Conservation (phyloP, 768 basidiomycete species). For the Collybia nuda region DNA sequence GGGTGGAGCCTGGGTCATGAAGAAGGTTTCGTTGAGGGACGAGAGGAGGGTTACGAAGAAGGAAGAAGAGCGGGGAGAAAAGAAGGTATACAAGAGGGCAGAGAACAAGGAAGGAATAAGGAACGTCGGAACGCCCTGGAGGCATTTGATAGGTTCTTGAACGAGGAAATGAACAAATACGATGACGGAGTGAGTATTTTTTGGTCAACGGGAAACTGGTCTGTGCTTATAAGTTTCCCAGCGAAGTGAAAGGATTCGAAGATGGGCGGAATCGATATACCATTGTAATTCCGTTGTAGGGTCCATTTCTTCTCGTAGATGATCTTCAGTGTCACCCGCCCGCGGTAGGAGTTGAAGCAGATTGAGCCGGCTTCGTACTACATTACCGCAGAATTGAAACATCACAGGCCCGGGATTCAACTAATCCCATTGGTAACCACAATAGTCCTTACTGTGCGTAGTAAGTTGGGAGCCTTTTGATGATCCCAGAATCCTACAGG, state of each 20-base stretch:
- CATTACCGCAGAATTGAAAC: no score
- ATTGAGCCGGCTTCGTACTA: no score
- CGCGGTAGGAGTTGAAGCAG: no score
- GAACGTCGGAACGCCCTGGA: constrained; percentile 54
- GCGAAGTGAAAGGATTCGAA: constrained; percentile 26
- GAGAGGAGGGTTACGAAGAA: constrained; percentile 35
- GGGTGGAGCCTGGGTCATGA: constrained; percentile 46
- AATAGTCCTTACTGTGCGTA: no score
- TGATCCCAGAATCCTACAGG: no score
- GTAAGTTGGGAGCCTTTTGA: no score
- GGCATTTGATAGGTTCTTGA: constrained; percentile 58
- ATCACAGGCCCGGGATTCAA: no score
- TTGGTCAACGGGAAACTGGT: neutral
- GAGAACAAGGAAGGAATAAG: constrained; percentile 41
- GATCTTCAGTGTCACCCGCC: no score
- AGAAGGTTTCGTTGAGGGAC: constrained; percentile 46
- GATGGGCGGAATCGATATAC: constrained; percentile 35
- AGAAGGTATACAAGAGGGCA: constrained; percentile 40
- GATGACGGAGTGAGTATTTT: constrained; percentile 19
- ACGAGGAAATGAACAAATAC: constrained; percentile 36
- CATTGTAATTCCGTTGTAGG: constrained; percentile 9
- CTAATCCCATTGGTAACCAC: no score
- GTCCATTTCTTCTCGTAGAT: neutral
- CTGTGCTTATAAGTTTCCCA: constrained; percentile 4
- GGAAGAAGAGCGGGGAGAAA: constrained; percentile 41